Conservation (phyloP, 768 basidiomycete species). For the Calocera viscosa region DNA sequence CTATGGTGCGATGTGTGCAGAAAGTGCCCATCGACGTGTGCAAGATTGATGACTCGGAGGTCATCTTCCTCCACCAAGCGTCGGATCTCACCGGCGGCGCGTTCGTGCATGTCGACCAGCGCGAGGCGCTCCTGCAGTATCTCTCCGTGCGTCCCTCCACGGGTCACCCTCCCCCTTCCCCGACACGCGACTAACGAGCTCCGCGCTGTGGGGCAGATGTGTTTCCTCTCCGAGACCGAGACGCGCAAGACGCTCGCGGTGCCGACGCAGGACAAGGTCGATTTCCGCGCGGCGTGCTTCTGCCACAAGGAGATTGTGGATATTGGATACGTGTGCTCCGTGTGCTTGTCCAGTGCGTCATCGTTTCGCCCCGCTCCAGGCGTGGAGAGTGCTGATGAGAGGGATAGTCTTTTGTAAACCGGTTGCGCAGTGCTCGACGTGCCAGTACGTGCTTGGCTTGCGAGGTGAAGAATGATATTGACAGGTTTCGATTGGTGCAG, state of each 20-base stretch:
- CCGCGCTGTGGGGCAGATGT: constrained; percentile 47
- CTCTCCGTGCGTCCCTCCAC: constrained; percentile 45
- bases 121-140: constrained; percentile 83
- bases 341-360: constrained; percentile 83
- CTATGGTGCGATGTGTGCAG: too few species aligned
- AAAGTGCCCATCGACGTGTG: constrained; percentile 96
- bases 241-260: constrained; percentile 67
- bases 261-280: constrained; percentile 88
- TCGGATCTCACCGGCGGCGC: constrained; percentile 90
- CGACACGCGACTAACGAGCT: neutral
- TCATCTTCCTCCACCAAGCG: constrained; percentile 94
- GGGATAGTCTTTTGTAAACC: constrained; percentile 81
- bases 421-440: constrained; percentile 85
- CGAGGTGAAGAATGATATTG: neutral
- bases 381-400: neutral
- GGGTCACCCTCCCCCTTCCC: constrained; percentile 9
- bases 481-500: constrained; percentile 29
- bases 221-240: constrained; percentile 57
- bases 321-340: constrained; percentile 96
- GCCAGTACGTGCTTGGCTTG: constrained; percentile 48
- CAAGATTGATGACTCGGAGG: constrained; percentile 77
- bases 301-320: constrained; percentile 97
- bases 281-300: constrained; percentile 96
- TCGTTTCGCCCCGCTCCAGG: neutral
- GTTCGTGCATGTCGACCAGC: constrained; percentile 71